Base-by-base conservation (phyloP, 2,329 filamentous ascomycete species). In the Fusarium torreyae region DNA sequence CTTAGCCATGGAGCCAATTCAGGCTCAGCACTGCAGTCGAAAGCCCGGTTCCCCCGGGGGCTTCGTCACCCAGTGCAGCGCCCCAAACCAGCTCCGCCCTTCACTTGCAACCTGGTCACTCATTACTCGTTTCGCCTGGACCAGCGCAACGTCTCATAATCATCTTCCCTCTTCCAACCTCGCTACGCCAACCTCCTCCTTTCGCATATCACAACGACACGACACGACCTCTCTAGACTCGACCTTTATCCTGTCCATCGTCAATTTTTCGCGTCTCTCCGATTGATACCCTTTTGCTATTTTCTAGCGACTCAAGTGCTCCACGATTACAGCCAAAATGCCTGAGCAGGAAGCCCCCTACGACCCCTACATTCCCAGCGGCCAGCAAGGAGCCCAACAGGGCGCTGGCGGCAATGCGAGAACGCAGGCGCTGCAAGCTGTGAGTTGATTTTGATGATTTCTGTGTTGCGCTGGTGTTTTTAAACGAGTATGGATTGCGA, bases 321-420 rank as follows among this genome's bases (percentile, higher is more conserved):
- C 54, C 49, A 24, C 57, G 61, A 50, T 53, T 45, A 56, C 60
- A 62, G 50, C 54, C 74, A 81, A 70, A 75, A 88, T 88, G 86
- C 81, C 86, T 73, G 82, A 82, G 77, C 81, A 84, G 72, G 84
- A 87, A 62, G 82, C 86, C 78, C 93, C 93, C 73, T 97, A 97
- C 82, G 93, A 97, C 83, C 93, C 93, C 69, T 97, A 96, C 84
- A 94, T 95, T 81, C 93, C 93, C 78, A 89, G 88, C 79, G 89
- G 89, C 81, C 85, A 86, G 81, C 80, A 82, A 66, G 80, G 73
- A 55, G 76, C 75, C 62, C 80, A 81, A 62, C 80, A 82, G 79
- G 81, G 76, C 66, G 77, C 73, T 76, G 82, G 77, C 71, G 85
- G 81, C 71, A 87, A 81, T 79, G 80, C 81, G 65, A 81, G 87